Conservation (phyloP, 768 basidiomycete species). For the Suillus variegatus region DNA sequence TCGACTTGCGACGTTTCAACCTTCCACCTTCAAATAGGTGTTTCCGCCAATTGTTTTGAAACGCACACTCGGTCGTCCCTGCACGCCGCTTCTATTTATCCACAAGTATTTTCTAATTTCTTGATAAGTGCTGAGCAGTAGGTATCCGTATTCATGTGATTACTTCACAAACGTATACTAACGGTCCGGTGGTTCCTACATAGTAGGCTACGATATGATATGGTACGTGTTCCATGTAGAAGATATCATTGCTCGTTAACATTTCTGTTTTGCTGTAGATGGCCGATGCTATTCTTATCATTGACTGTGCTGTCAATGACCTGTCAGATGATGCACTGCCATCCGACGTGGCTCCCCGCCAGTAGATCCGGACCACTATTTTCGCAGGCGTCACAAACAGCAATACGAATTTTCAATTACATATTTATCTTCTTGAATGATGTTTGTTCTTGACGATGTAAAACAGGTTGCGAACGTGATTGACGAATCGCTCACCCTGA, state of each 20-base stretch:
- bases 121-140: neutral
- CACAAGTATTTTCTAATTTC: neutral
- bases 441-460: neutral
- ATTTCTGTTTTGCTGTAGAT: neutral
- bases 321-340: neutral
- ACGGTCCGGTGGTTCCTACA: neutral
- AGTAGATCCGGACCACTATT: no score
- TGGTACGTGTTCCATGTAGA: neutral
- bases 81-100: neutral
- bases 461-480: neutral
- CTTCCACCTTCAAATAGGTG: neutral
- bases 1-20: neutral
- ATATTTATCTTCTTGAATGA: no score
- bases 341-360: no score
- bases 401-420: neutral
- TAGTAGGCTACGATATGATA: neutral
- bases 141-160: neutral
- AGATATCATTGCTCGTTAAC: neutral
- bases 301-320: neutral
- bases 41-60: neutral
- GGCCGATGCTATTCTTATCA: neutral
- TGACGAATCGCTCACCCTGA: no score
- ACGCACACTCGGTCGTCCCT: neutral
- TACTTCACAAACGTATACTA: no score
- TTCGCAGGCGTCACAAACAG: neutral